A percentile compares a stretch with the other conserved stretches of the same genome.
phyloP scores from a whole-genome alignment of 257 asterid species.

The Fraxinus americana region DNA sequence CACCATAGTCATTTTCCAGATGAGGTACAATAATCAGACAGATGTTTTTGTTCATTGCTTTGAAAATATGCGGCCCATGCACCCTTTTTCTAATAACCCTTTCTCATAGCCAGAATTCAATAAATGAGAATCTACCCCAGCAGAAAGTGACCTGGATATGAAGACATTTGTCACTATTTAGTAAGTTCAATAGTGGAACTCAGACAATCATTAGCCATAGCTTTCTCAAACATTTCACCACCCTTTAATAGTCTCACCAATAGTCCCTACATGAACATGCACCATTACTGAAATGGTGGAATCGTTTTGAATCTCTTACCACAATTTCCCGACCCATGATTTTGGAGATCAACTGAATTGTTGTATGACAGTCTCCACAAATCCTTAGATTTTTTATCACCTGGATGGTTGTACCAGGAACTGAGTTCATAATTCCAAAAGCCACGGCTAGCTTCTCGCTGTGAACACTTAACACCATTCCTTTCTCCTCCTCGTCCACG shows the following conservation, averaged over 20 bases:
- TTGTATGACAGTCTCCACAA: constrained; percentile 76
- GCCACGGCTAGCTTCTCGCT: constrained; percentile 94
- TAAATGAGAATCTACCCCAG: background rate
- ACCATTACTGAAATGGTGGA: constrained; percentile 85
- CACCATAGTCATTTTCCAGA: background rate
- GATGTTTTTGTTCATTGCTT: background rate
- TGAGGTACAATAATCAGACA: background rate
- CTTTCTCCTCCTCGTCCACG: constrained; percentile 89
- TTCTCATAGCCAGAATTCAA: background rate
- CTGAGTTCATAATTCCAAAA: constrained; percentile 77
- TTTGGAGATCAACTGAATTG: constrained; percentile 68
- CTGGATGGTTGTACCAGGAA: constrained; percentile 66
- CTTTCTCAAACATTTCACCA: constrained; percentile 1
- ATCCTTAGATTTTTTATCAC: constrained; percentile 84
- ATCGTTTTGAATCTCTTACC: constrained; percentile 85
- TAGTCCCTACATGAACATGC: constrained; percentile 86
- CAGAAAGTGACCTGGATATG: background rate
- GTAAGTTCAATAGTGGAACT: background rate
- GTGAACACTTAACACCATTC: constrained; percentile 58
- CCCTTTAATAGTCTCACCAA: constrained; percentile 52
- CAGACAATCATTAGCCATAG: background rate
- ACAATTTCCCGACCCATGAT: constrained; percentile 68
- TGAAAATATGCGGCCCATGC: background rate
- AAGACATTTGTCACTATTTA: background rate
- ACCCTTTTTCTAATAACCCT: background rate